Conservation (phyloP, 352 stramenopile species). For the Phytophthora hibernalis region DNA sequence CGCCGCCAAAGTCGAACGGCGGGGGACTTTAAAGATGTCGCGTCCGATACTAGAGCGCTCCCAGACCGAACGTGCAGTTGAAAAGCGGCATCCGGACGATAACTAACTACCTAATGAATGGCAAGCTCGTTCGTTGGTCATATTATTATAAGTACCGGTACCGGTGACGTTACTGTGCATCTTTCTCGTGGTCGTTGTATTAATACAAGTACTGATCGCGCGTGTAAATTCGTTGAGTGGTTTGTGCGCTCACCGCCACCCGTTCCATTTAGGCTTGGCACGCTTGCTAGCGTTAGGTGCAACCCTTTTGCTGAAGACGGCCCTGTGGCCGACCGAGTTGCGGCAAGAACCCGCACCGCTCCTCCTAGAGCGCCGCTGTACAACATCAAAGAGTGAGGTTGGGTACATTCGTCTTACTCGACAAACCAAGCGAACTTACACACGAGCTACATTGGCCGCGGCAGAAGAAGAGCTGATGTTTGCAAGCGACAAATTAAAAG, state of each 20-base stretch:
- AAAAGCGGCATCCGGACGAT: slow-evolving; percentile 29
- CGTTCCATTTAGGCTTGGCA: slow-evolving; percentile 69
- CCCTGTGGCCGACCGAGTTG: slow-evolving; percentile 31
- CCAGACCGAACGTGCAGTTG: slow-evolving; percentile 26
- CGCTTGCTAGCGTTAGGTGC: slow-evolving; percentile 42
- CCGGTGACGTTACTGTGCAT: slow-evolving; percentile 37
- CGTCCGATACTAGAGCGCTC: slow-evolving; percentile 45
- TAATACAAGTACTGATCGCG: not conserved
- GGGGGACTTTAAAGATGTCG: slow-evolving; percentile 28
- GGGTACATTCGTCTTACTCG: not conserved
- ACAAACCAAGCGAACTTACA: slow-evolving; percentile 40
- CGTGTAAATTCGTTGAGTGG: not conserved
- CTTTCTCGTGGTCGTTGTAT: slow-evolving; percentile 1
- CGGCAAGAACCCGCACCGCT: slow-evolving; percentile 50
- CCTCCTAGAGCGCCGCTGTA: slow-evolving; percentile 31
- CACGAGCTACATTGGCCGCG: slow-evolving; percentile 35
- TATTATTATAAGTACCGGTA: too few species aligned
- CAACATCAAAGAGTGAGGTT: slow-evolving; percentile 21
- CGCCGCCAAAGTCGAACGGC: slow-evolving; percentile 25
- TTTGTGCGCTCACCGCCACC: slow-evolving; percentile 56
- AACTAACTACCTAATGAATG: slow-evolving; percentile 20
- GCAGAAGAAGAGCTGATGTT: slow-evolving; percentile 20
- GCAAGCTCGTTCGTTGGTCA: slow-evolving; percentile 19
- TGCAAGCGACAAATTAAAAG: slow-evolving; percentile 54
- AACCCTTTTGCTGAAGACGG: slow-evolving; percentile 36